phyloP scores from a whole-genome alignment of 345 rosid genomes.

The Lumnitzera littorea region DNA sequence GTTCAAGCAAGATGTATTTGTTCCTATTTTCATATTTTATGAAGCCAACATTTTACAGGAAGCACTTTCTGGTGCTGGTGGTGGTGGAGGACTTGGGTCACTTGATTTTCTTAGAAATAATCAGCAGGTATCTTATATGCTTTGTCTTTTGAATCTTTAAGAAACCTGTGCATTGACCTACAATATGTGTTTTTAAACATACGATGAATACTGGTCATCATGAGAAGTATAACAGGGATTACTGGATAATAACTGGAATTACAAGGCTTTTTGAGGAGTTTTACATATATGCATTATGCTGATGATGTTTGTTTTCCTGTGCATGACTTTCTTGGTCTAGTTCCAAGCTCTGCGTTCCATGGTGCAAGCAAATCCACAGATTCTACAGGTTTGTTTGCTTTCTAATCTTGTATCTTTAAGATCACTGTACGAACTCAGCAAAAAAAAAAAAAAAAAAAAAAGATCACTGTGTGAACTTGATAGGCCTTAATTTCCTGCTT shows the following conservation, averaged over 20 bases:
- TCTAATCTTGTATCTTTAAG: conserved; percentile 1
- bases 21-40: conserved; percentile 7
- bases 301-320: neutral
- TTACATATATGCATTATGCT: neutral
- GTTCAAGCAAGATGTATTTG: neutral
- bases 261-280: neutral
- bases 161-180: neutral
- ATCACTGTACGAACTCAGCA: neutral
- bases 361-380: conserved; percentile 97
- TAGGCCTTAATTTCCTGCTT: conserved; percentile 2
- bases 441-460: neutral
- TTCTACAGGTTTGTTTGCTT: conserved; percentile 56
- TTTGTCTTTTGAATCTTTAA: conserved; percentile 4
- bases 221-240: no score
- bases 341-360: conserved; percentile 88
- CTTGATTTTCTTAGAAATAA: conserved; percentile 91
- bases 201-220: no score
- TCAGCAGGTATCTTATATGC: conserved; percentile 51
- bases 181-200: no score
- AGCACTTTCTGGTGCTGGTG: conserved; percentile 49
- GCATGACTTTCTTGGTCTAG: conserved; percentile 25
- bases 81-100: conserved; percentile 71
- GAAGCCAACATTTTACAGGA: conserved; percentile 37
- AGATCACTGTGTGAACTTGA: neutral
- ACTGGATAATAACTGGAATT: neutral